phyloP scores from a whole-genome alignment of 345 rosid species.

The Syzygium oleosum region DNA sequence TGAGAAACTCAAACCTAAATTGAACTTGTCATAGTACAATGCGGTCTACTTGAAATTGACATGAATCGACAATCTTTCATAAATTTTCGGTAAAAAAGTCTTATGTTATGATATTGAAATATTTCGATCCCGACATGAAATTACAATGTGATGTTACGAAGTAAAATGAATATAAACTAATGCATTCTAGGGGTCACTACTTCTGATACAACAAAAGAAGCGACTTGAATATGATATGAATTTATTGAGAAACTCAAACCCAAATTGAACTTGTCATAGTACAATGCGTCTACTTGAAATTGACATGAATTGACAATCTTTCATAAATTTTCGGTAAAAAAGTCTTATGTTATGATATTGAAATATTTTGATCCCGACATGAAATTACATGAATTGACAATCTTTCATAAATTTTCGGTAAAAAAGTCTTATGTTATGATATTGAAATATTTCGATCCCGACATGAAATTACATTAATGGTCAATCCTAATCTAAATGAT shows the following conservation, averaged over 20 bases:
- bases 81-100: neutral
- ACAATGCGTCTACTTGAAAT: neutral
- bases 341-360: neutral
- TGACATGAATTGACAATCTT: neutral
- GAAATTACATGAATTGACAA: too few relatives aligned
- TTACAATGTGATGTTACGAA: neutral
- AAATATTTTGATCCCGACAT: too few relatives aligned
- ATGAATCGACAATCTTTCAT: neutral
- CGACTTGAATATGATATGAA: neutral
- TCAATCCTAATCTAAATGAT: neutral
- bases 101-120: neutral
- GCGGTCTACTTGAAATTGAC: neutral
- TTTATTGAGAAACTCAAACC: neutral
- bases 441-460: neutral
- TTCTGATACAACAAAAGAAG: neutral
- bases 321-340: neutral
- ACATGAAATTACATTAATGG: neutral
- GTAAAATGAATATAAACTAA: neutral
- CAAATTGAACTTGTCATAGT: neutral
- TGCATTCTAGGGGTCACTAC: neutral
- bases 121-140: too few relatives aligned
- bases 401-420: too few relatives aligned
- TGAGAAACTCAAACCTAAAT: neutral
- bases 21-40: neutral
- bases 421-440: too few relatives aligned